phyloP scores from a whole-genome alignment of 2,329 filamentous ascomycete species.

The Fusarium tjaetaba region DNA sequence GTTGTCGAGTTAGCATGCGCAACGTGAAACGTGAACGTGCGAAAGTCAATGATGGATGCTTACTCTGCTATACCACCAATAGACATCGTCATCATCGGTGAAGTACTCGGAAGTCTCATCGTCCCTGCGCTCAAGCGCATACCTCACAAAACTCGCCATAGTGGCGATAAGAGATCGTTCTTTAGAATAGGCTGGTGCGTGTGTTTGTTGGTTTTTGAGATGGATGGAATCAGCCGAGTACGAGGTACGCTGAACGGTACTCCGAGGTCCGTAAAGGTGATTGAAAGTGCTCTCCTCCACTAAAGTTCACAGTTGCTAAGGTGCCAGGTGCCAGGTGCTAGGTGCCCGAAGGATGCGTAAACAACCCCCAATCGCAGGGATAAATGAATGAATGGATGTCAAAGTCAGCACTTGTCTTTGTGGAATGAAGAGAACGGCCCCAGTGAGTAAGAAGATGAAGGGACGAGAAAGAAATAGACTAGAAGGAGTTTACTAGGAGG shows the following conservation, averaged over 20 bases:
- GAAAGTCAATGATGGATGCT: conserved; percentile 7
- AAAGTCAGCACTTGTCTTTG: conserved; percentile 19
- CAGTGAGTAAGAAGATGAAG: not conserved
- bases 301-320: conserved; percentile 19
- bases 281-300: conserved; percentile 10
- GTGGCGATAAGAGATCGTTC: not conserved
- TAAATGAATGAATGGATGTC: not conserved
- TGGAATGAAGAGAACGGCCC: conserved; percentile 10
- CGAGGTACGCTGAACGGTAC: conserved; percentile 7
- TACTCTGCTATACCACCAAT: conserved; percentile 47
- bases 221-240: not conserved
- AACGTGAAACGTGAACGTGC: not conserved
- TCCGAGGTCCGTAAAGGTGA: not conserved
- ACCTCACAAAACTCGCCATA: conserved; percentile 35
- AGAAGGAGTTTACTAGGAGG: not conserved
- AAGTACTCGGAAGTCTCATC: conserved; percentile 3
- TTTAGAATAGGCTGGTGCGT: not conserved
- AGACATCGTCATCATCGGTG: conserved; percentile 34
- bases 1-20: conserved; percentile 10
- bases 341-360: conserved; percentile 13
- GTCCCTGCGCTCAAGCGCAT: conserved; percentile 30
- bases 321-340: not conserved
- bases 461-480: not conserved
- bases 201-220: conserved; percentile 19
- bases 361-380: conserved; percentile 25